Base-by-base conservation (phyloP, 1,284 basidiomycete species). In the Gomphus bonarii region DNA sequence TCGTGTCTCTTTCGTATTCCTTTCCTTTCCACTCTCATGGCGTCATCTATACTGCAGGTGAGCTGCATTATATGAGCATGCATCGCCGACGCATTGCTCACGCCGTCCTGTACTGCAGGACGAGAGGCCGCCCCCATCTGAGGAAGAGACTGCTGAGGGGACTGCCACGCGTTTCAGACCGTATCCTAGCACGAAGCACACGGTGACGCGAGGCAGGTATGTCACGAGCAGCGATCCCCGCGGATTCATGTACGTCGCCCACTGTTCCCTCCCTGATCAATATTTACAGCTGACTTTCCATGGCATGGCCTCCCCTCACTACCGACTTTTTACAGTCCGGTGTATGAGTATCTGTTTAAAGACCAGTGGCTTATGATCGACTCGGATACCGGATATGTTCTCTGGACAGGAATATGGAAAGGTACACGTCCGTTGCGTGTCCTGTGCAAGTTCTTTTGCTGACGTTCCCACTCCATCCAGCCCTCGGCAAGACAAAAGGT, bases 281-380 rank as follows among this genome's bases (percentile, higher is more conserved):
- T n/a, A n/a, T 16, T 59, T 33, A 20, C 30, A 52, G 43, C 50
- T 54, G 28, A 52, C 31, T 5, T 33, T 5, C 38, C 40, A 56
- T 30, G n/a, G n/a, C n/a, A n/a, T n/a, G n/a, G n/a, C n/a, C n/a
- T n/a, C n/a, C n/a, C n/a, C n/a, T n/a, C n/a, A n/a, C n/a, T n/a
- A n/a, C n/a, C n/a, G n/a, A n/a, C n/a, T n/a, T n/a, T n/a, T n/a
- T n/a, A 3, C 64, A 90, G 87, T 60, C 88, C 88, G 12, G 88
- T 91, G 10, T 91, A 88, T 65, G 88, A 91, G 68, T 91, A 91
- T 64, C 88, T 88, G 3, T 73, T 91, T 58, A 89, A 90, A 62
- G 85, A 84, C 14, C 88, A 91, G 67, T 91, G 88, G 87, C 89
- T 91, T 65, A 91, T 91, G 88, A 88, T 91, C 80, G 89, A 91